Conservation (phyloP, 805 yeast genomes). For the Metschnikowia gruessii region DNA sequence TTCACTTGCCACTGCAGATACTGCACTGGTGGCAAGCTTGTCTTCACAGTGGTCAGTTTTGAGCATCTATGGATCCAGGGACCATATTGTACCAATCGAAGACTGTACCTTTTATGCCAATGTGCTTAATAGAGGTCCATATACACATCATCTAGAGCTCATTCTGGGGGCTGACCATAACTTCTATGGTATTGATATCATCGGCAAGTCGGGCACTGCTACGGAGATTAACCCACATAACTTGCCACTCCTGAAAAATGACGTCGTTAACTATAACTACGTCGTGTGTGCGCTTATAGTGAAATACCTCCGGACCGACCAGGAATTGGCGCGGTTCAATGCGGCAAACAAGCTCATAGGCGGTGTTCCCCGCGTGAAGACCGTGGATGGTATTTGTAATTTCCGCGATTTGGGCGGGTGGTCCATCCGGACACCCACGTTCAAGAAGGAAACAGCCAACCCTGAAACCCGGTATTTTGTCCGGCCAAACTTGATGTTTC, state of each 20-base stretch:
- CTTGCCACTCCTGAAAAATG: constrained; percentile 45
- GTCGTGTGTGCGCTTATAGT: constrained; percentile 49
- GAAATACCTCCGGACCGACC: constrained; percentile 46
- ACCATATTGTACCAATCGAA: constrained; percentile 58
- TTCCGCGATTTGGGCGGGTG: constrained; percentile 85
- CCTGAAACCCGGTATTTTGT: constrained; percentile 35
- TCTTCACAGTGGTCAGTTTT: constrained; percentile 51
- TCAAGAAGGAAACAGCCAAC: constrained; percentile 1
- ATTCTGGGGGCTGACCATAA: constrained; percentile 79
- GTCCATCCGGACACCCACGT: constrained; percentile 35
- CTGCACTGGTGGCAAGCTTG: constrained; percentile 40
- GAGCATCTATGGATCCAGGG: constrained; percentile 70
- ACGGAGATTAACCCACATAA: constrained; percentile 35
- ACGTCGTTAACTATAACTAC: constrained; percentile 55
- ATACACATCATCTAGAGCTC: constrained; percentile 48
- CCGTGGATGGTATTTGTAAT: constrained; percentile 64
- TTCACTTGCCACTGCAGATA: constrained; percentile 51
- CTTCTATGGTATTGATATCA: constrained; percentile 53
- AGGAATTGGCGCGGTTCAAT: constrained; percentile 54
- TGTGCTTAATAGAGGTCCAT: constrained; percentile 50
- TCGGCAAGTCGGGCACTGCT: constrained; percentile 32
- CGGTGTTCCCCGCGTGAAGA: constrained; percentile 53
- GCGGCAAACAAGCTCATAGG: constrained; percentile 34
- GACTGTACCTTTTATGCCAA: constrained; percentile 64
- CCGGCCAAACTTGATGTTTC: constrained; percentile 51